Base-by-base conservation (phyloP, 1,139 yeast species). In the Debaryomycetaceae sp. region DNA sequence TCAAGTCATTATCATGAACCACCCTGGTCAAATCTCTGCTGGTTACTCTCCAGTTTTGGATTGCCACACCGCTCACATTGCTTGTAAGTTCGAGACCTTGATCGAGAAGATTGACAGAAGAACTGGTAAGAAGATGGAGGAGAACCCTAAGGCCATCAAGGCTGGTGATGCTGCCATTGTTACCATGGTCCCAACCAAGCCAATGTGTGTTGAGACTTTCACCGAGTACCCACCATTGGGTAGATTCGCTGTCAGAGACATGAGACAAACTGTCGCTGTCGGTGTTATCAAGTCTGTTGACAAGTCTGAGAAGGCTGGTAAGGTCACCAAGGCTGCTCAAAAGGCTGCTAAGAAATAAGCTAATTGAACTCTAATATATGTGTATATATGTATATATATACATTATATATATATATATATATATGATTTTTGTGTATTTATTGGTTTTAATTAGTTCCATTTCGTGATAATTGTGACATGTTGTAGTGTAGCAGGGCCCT, bases 271-370 rank as follows among this genome's bases (percentile, higher is more conserved):
- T 63, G 98, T 91, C 68, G 97, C 97, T 72, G 97, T 91, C 75
- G 98, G 97, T 89, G 97, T 91, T 74, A 89, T 91, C 93, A 91
- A 91, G 88, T 79, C 95, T 63, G 98, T 93, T 68, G 97, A 83
- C 72, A 93, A 93, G 88, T 71, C 95, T 59, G 95, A 85, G 80
- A 83, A 81, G 79, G 88, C 89, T 68, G 96, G 95, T 82, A 93
- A 93, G 93, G 97, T 93, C 67, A 93, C 99, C 93, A 93, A 93
- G 91, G 95, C 99, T 78, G 98, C 98, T 75, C 84, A 78, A 70
- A 93, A 93, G 90, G 97, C 97, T 77, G 85, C 86, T 73, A 91
- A 90, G 91, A 89, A 91, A 85, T 91, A 91, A 86, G 63, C 66
- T 58, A 45, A 45, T 51, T 58, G 37, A 52, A 49, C 48, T 48